Conservation (phyloP, 345 rosid species). For the Kernera saxatilis region DNA sequence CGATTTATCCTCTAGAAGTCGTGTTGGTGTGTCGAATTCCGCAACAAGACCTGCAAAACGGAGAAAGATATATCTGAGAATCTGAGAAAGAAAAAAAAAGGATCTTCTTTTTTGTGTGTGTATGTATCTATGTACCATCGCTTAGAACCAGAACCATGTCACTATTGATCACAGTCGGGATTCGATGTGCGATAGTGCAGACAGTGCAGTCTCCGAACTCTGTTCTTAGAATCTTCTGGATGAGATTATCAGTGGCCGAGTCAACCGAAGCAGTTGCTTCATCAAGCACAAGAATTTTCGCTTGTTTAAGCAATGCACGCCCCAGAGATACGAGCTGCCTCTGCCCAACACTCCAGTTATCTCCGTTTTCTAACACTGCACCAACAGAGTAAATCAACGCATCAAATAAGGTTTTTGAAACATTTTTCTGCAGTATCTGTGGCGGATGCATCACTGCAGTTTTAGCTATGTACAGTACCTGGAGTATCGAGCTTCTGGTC, state of each 20-base stretch:
- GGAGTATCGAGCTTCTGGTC: not conserved
- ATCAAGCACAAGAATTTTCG: not conserved
- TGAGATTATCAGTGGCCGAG: not conserved
- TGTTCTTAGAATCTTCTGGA: not conserved
- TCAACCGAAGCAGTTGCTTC: not conserved
- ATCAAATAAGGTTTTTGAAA: no score
- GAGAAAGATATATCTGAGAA: not conserved
- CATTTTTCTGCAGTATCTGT: no score
- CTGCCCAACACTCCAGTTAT: not conserved
- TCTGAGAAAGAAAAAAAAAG: no score
- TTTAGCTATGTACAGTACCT: not conserved
- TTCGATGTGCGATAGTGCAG: not conserved
- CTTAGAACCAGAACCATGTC: not conserved
- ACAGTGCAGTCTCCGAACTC: not conserved
- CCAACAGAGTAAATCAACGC: not conserved
- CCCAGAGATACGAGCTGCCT: not conserved
- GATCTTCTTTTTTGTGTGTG: not conserved
- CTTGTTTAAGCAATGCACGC: not conserved
- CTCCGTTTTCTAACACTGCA: not conserved
- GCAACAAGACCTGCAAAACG: not conserved
- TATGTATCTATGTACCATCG: not conserved
- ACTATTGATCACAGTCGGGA: not conserved
- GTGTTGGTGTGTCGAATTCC: not conserved
- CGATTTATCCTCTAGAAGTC: not conserved
- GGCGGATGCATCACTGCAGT: not conserved